Percentiles rank a stretch among this genome's conserved stretches.
phyloP scores from a whole-genome alignment of 805 yeast species.

The Metschnikowia shivogae region DNA sequence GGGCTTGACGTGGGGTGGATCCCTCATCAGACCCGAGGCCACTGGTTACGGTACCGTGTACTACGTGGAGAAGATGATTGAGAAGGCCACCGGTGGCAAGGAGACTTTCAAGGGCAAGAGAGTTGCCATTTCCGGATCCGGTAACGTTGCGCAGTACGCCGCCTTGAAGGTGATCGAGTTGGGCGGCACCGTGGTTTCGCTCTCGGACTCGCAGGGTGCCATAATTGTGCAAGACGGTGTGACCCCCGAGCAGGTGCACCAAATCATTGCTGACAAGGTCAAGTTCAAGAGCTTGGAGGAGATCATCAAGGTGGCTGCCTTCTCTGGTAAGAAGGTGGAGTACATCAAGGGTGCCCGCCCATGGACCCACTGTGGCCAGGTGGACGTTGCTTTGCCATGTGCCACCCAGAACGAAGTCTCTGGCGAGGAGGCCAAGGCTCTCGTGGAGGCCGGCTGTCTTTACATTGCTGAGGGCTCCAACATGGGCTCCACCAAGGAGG shows the following conservation, averaged over 20 bases:
- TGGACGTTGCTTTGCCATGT: slow-evolving; percentile 94
- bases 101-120: slow-evolving; percentile 89
- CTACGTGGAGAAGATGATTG: slow-evolving; percentile 97
- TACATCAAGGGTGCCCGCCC: slow-evolving; percentile 95
- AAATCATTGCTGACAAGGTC: slow-evolving; percentile 72
- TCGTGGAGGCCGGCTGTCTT: slow-evolving; percentile 87
- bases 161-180: slow-evolving; percentile 95
- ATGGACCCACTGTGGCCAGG: slow-evolving; percentile 87
- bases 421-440: slow-evolving; percentile 94
- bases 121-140: slow-evolving; percentile 96
- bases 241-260: slow-evolving; percentile 73
- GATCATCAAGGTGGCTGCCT: slow-evolving; percentile 56
- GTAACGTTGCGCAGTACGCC: slow-evolving; percentile 99
- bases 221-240: slow-evolving; percentile 77
- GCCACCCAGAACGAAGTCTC: slow-evolving; percentile 98
- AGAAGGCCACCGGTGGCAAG: slow-evolving; percentile 83
- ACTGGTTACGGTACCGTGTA: slow-evolving; percentile 97
- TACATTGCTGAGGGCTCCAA: slow-evolving; percentile 98
- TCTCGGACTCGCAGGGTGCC: slow-evolving; percentile 93
- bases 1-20: slow-evolving; percentile 98
- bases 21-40: slow-evolving; percentile 98
- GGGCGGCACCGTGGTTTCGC: slow-evolving; percentile 91
- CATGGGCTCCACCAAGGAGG: slow-evolving; percentile 99
- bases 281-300: slow-evolving; percentile 72
- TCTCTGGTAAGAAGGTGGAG: slow-evolving; percentile 58